Evolutionary conservation across 164 flowering plant genomes (phyloP), one percentile per base, ranked within the genome.

Genomic region (Kalanchoe fedtschenkoi): DNA sequence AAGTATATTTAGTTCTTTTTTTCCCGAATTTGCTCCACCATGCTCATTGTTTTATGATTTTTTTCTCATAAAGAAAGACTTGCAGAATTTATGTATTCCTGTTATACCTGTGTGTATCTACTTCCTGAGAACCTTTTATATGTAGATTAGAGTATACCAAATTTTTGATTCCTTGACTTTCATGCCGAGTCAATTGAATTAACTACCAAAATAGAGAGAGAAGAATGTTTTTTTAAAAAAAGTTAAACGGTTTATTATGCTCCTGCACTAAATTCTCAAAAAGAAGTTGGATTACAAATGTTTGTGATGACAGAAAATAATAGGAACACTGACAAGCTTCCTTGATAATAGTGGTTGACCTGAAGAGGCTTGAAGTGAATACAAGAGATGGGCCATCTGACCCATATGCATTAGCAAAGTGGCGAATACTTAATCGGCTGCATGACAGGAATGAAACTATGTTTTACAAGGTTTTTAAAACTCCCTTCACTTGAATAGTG

Each of bases 381-480:
- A 92, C 96, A 64, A 80, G 95, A 71, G 99, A 93, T 84, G 99
- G 99, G 33, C 97, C 97, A 38, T 72, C 87, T 58, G 99, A 93
- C 70, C 86, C 99, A 62, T 58, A 87, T 76, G 84, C 88, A 53
- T 70, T 93, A 70, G 96, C 97, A 9, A 88, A 83, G 72, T 93
- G 99, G 99, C 83, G 97, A 42, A 93, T 93, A 64, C 93, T 90
- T 37, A 93, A 93, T 64, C 78, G 99, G 22, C 75, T 93, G 75
- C 99, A 93, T 70, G 97, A 93, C 70, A 83, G 99, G 80, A 93
- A 92, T 78, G 99, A 93, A 77, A 90, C 97, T 15, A 90, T 93
- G 99, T 93, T 84, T 68, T 90, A 88, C 66, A 93, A 90, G 82
- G 97, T 93, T 66, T 66, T 66, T 37, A 29, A 64, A 33, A 24